Evolutionary conservation across 805 yeast species (phyloP).

Genomic region (Cyberlindnera veronae): DNA sequence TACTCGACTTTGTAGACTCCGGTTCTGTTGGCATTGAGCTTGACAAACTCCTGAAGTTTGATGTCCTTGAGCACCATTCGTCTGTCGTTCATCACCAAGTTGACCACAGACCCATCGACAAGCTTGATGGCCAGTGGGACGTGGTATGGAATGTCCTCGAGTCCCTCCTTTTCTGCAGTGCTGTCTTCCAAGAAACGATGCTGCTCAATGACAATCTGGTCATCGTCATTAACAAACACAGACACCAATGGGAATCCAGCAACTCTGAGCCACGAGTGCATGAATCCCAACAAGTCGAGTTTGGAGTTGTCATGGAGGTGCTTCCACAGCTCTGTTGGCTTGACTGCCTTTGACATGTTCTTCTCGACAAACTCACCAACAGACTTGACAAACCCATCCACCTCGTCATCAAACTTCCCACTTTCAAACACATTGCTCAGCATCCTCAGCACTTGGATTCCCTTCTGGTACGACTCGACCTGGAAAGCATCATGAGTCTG

Average conservation of each 20-base stretch:
- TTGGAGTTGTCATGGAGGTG: conserved; percentile 32
- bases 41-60: conserved; percentile 31
- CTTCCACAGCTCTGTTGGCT: conserved; percentile 53
- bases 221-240: conserved; percentile 30
- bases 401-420: conserved; percentile 28
- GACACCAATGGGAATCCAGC: conserved; percentile 57
- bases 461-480: conserved; percentile 53
- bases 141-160: conserved; percentile 59
- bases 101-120: conserved; percentile 33
- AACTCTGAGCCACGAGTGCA: conserved; percentile 57
- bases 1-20: conserved; percentile 52
- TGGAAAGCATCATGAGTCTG: conserved; percentile 47
- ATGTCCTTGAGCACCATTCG: conserved; percentile 23
- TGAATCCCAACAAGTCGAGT: conserved; percentile 46
- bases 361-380: conserved; percentile 37
- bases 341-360: conserved; percentile 37
- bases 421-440: conserved; percentile 41
- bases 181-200: conserved; percentile 32
- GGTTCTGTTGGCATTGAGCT: conserved; percentile 41
- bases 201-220: conserved; percentile 36
- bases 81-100: conserved; percentile 44
- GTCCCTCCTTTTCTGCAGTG: conserved; percentile 27
- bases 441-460: conserved; percentile 53
- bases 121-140: conserved; percentile 51
- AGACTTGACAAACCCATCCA: conserved; percentile 32